These are phyloP conservation scores for Nelumbo lutea DNA, from an alignment of 164 flowering plant species.

Conservation along the genomic window DNA sequence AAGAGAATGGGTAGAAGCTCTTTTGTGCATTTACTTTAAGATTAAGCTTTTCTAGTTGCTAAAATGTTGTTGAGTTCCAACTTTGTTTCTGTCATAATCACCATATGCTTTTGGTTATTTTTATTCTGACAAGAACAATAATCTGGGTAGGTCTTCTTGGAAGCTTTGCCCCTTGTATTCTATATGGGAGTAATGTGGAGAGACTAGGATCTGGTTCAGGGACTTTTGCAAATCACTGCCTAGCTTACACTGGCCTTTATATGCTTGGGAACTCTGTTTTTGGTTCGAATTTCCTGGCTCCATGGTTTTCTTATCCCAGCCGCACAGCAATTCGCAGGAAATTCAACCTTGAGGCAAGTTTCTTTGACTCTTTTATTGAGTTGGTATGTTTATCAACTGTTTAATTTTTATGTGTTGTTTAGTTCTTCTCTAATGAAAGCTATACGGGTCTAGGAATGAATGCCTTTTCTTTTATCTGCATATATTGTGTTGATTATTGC, in stretches of 20 bases:
- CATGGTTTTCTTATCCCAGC: constrained; percentile 67
- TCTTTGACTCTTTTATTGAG: not conserved
- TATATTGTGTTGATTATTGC: no score
- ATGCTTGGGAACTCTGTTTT: constrained; percentile 68
- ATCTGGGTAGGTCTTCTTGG: constrained; percentile 74
- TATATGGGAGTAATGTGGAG: constrained; percentile 88
- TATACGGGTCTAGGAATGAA: not conserved
- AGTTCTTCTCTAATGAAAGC: not conserved
- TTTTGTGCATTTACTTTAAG: not conserved
- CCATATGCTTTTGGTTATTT: not conserved
- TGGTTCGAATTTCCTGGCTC: constrained; percentile 74
- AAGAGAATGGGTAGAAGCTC: not conserved
- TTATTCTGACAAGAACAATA: constrained; percentile 5
- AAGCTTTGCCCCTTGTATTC: constrained; percentile 76
- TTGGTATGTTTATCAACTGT: not conserved
- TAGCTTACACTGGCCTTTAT: constrained; percentile 70
- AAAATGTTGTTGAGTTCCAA: not conserved
- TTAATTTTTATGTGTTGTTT: not conserved
- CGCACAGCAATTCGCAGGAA: constrained; percentile 73
- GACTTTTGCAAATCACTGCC: constrained; percentile 66
- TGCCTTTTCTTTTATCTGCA: not conserved
- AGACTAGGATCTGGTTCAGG: constrained; percentile 71
- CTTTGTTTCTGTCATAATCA: not conserved
- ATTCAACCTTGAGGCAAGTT: constrained; percentile 80
- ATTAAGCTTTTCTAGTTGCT: not conserved